These are phyloP conservation scores for Solanum raphanifolium DNA, from an alignment of 257 asterid species.

Conservation along the genomic window DNA sequence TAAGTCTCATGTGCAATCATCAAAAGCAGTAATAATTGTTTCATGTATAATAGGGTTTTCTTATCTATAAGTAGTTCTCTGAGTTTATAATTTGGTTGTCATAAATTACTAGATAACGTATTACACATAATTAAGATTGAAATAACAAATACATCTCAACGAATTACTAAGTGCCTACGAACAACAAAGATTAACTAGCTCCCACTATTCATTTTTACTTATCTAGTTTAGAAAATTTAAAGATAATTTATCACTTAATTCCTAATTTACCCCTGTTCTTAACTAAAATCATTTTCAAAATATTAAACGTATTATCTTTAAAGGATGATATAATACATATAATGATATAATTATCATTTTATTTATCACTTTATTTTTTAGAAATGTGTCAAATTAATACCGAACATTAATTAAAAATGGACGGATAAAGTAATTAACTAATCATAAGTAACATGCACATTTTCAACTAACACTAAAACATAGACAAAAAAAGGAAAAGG, in stretches of 20 bases:
- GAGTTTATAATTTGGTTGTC: not conserved
- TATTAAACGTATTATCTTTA: too few species aligned
- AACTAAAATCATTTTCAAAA: too few species aligned
- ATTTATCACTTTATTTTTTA: too few species aligned
- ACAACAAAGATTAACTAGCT: not conserved
- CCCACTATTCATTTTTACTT: not conserved
- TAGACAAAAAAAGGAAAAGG: not conserved
- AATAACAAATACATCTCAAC: not conserved
- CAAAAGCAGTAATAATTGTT: too few species aligned
- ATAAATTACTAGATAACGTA: not conserved
- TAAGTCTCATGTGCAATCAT: not conserved
- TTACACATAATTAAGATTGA: not conserved
- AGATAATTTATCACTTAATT: not conserved
- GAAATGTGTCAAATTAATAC: not conserved
- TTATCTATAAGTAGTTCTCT: not conserved
- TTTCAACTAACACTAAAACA: not conserved
- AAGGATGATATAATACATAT: not conserved
- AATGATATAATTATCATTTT: too few species aligned
- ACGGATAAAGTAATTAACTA: constrained; percentile 12
- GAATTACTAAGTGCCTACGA: not conserved
- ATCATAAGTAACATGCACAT: not conserved
- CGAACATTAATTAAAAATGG: not conserved
- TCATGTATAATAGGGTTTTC: not conserved
- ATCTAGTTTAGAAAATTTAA: not conserved
- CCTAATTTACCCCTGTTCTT: not conserved